Base-by-base conservation (phyloP, 2,329 filamentous ascomycete species). In the Rhexocercosporidium sp. region DNA sequence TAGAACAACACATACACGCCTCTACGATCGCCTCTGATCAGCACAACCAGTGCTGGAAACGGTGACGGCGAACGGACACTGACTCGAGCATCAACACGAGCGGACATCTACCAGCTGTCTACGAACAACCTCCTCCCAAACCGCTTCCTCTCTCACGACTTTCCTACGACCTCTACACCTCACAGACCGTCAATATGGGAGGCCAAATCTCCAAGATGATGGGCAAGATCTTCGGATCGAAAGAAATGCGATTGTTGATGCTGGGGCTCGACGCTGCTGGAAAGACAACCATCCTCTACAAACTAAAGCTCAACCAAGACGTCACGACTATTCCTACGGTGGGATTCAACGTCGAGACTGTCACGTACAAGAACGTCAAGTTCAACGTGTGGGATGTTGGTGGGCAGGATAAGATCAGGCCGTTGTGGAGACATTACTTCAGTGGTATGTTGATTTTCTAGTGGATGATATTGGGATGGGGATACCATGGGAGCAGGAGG, bases 341-440 rank as follows among this genome's bases (percentile, higher is more conserved):
- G 76, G 96, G 95, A 75, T 98, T 98, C 88, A 98, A 98, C 87
- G 96, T 98, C 81, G 95, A 98, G 86, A 97, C 94, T 4, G 94
- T 98, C 77, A 96, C 94, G 74, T 97, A 97, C 86, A 97, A 97
- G 88, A 98, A 98, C 81, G 94, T 97, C 82, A 96, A 97, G 83
- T 98, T 98, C 86, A 98, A 96, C 77, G 95, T 98, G 71, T 98
- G 95, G 95, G 95, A 98, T 84, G 95, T 98, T 68, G 95, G 95
- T 81, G 95, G 95, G 72, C 95, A 98, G 86, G 95, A 98, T 87
- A 98, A 98, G 90, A 98, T 98, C 78, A 88, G 95, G 73, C 95
- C 95, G 71, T 85, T 98, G 69, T 98, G 95, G 95, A 90, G 95
- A 82, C 95, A 98, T 85, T 98, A 98, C 85, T 98, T 97, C 79